Evolutionary conservation across 2,329 filamentous ascomycete species (phyloP), one percentile per base, ranked within the genome.

Genomic region (Colletotrichum sansevieriae): DNA sequence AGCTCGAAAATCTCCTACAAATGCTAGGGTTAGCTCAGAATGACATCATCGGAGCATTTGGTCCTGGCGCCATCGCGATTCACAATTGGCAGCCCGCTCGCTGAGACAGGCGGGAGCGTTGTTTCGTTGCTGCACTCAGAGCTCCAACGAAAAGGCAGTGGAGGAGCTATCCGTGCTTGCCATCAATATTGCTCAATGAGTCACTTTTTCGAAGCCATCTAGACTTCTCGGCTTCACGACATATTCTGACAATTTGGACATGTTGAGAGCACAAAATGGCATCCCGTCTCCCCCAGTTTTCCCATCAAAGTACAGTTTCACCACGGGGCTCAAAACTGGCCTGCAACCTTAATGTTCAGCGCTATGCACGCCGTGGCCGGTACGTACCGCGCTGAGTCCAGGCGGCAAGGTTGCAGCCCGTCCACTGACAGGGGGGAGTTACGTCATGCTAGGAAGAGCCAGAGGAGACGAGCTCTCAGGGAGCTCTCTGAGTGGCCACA

Each of bases 31-130:
- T 68, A 35, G 63, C 51, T 54, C 69, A 68, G 57, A 51, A 71
- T 72, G 71, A 72, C 71, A 71, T 72, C 71, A 72, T 70, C 71
- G 71, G 71, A 72, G 71, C 71, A 58, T 56, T 71, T 66, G 66
- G 58, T 72, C 71, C 71, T 71, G 18, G 46, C 13, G 55, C 46
- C 39, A 35, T 59, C 22, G 29, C 20, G 52, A 43, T 47, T 35
- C 51, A 47, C 29, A 9, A 29, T 29, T 29, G 25, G 13, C 20
- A 39, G 37, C 15, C 25, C 3, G 10, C 13, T 25, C 29, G 15
- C 39, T 60, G 46, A 60, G 55, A 65, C 55, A 66, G 47, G 33
- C 58, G 55, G 29, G 49, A n/a, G 0, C n/a, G 18, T 18, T 18
- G 18, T 1, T 18, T 18, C 18, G 18, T 18, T 18, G 18, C 18